phyloP scores from a whole-genome alignment of 202 grass and related monocot species.

The Sporobolus alterniflorus region DNA sequence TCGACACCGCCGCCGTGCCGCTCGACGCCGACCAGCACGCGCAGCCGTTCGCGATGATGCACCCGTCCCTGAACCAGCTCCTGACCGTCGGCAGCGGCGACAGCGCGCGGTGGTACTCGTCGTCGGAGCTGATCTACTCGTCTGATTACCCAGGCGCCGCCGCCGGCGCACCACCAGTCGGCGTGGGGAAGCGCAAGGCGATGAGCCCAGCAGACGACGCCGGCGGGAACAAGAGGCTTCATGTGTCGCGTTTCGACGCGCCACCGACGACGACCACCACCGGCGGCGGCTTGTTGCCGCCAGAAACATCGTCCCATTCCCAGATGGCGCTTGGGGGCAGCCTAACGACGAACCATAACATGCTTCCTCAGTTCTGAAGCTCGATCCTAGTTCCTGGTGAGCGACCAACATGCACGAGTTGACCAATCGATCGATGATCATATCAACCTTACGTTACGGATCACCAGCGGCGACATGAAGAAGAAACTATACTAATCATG shows the following conservation, averaged over 20 bases:
- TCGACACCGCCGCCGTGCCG: conserved; percentile 9
- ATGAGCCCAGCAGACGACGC: not conserved
- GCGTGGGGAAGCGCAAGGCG: conserved; percentile 35
- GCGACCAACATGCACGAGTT: not conserved
- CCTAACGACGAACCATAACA: not conserved
- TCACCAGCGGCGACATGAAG: not conserved
- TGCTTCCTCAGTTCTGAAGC: conserved; percentile 42
- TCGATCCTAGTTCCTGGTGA: not conserved
- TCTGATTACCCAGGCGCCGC: not conserved
- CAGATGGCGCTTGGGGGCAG: conserved; percentile 26
- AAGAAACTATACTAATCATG: not conserved
- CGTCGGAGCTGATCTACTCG: conserved; percentile 5
- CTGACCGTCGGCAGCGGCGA: conserved; percentile 10
- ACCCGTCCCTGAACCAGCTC: conserved; percentile 56
- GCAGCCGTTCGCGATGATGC: conserved; percentile 38
- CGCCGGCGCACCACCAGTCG: not conserved
- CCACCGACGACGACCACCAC: not conserved
- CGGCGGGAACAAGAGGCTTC: conserved; percentile 42
- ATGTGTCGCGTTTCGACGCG: conserved; percentile 41
- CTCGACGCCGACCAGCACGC: not conserved
- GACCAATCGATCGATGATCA: too few relatives aligned
- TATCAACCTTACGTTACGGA: not conserved
- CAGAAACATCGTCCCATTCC: not conserved
- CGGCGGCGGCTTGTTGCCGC: conserved; percentile 3
- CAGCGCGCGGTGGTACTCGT: not conserved